Evolutionary conservation across 148 eudicot species (phyloP).

Genomic region (Persicaria tinctoria): DNA sequence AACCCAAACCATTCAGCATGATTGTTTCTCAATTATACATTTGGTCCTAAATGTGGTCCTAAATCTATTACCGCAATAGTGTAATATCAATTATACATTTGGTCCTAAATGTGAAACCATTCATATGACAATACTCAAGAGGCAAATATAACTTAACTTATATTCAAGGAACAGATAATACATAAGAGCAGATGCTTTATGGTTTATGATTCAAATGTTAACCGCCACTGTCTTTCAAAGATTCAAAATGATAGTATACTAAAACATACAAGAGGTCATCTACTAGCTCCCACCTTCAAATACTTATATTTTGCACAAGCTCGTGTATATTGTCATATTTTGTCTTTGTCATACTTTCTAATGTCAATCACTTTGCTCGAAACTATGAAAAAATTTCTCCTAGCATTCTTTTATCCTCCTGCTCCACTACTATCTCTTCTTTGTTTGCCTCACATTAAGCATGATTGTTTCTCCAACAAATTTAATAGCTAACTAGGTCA

Average conservation of each 20-base stretch:
- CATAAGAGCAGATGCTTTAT: not conserved
- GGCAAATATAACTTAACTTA: not conserved
- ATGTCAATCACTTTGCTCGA: slow-evolving; percentile 4
- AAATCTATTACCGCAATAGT: no score
- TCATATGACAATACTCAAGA: not conserved
- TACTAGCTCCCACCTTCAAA: not conserved
- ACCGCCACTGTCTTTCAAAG: not conserved
- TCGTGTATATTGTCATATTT: not conserved
- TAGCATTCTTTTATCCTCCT: not conserved
- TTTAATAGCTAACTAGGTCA: not conserved
- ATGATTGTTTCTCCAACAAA: not conserved
- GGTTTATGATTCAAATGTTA: not conserved
- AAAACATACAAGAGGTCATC: not conserved
- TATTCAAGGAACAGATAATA: not conserved
- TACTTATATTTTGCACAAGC: not conserved
- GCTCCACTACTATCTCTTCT: not conserved
- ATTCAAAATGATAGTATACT: not conserved
- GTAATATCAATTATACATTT: not conserved
- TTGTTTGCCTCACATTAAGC: not conserved
- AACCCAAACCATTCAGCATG: no score
- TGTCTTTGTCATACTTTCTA: not conserved
- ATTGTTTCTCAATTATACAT: no score
- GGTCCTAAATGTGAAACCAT: not conserved
- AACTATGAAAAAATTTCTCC: slow-evolving; percentile 1
- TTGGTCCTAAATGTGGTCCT: not conserved